Conservation (phyloP, 495 filamentous ascomycete genomes). For the Daldinia decipiens region DNA sequence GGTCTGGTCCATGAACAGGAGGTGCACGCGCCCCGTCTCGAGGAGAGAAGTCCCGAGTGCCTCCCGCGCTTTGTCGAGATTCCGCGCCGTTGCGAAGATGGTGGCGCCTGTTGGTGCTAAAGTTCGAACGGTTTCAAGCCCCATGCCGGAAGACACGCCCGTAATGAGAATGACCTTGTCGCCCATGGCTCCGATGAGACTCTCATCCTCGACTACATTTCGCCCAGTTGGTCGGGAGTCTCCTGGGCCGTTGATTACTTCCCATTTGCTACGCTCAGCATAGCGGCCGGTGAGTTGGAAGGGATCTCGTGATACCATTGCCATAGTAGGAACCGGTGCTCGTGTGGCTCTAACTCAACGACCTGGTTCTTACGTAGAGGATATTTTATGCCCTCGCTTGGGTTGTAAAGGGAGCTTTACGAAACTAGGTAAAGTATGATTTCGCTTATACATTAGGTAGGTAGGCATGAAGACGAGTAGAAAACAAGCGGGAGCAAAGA, state of each 20-base stretch:
- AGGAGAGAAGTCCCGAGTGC: not conserved
- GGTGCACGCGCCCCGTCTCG: not conserved
- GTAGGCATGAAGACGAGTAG: not conserved
- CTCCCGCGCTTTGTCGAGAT: not conserved
- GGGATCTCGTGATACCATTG: not conserved
- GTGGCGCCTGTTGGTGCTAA: not conserved
- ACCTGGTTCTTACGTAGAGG: not conserved
- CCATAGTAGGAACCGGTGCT: not conserved
- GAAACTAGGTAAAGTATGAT: not conserved
- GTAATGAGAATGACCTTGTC: not conserved
- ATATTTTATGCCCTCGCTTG: not conserved
- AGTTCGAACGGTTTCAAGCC: not conserved
- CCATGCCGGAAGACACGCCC: not conserved
- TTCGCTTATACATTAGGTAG: not conserved
- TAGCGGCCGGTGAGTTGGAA: not conserved
- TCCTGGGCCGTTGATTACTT: not conserved
- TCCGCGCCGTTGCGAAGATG: not conserved
- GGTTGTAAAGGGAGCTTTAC: not conserved
- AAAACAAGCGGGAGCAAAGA: not conserved
- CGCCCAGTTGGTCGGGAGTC: not conserved
- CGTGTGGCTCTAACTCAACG: not conserved
- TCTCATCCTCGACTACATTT: not conserved
- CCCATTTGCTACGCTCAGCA: not conserved
- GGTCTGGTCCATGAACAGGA: conserved; percentile 1
- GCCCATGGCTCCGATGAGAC: not conserved